Conservation (phyloP, 768 basidiomycete species). For the Lactifluus volemus region DNA sequence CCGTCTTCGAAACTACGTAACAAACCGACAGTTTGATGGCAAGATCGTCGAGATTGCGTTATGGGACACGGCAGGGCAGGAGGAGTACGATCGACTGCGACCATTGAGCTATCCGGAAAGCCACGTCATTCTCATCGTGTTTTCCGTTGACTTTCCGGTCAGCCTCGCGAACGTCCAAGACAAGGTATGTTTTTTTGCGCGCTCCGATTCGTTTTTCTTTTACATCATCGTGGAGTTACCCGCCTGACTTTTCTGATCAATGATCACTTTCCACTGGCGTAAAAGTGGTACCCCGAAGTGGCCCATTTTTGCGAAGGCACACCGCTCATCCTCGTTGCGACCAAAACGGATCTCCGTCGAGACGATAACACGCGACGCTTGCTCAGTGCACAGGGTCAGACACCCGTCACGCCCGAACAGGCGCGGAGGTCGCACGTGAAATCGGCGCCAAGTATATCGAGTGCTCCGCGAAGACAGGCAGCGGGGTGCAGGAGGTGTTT, state of each 20-base stretch:
- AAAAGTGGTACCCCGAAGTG: conserved; percentile 88
- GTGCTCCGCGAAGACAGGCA: conserved; percentile 89
- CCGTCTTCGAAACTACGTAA: conserved; percentile 95
- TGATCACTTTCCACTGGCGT: conserved; percentile 1
- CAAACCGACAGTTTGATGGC: conserved; percentile 75
- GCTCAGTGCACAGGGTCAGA: conserved; percentile 82
- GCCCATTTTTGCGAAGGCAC: conserved; percentile 87
- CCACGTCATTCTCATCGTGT: conserved; percentile 89
- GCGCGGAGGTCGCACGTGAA: conserved; percentile 76
- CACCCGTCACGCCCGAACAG: conserved; percentile 79
- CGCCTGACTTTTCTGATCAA: neutral
- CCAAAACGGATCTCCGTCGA: conserved; percentile 84
- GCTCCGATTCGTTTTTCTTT: neutral
- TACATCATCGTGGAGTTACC: neutral
- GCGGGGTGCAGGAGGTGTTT: conserved; percentile 89
- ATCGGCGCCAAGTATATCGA: conserved; percentile 93
- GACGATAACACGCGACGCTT: conserved; percentile 83
- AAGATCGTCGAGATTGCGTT: conserved; percentile 93
- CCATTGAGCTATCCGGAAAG: conserved; percentile 84
- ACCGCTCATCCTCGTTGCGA: conserved; percentile 85
- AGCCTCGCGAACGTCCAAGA: conserved; percentile 87
- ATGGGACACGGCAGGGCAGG: conserved; percentile 97
- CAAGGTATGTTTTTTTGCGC: conserved; percentile 45
- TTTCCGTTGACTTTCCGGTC: conserved; percentile 88
- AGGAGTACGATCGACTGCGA: conserved; percentile 88